phyloP scores from a whole-genome alignment of 257 asterid genomes.

The Solanum neorickii region DNA sequence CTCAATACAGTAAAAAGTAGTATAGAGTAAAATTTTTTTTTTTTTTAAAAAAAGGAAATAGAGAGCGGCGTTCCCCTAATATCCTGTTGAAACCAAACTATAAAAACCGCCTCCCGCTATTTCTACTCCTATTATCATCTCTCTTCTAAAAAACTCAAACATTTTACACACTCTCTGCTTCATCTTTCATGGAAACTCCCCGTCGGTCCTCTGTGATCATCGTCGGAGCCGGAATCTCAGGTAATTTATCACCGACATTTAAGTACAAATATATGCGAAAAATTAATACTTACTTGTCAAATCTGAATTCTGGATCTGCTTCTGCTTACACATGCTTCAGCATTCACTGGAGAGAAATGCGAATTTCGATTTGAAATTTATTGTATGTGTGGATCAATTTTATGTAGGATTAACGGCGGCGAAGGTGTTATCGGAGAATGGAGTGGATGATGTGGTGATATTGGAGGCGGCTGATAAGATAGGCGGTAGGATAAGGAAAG shows the following conservation, averaged over 20 bases:
- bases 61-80: not conserved
- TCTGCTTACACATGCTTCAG: not conserved
- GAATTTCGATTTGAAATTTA: not conserved
- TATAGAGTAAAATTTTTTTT: no score
- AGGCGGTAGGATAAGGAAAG: conserved; percentile 80
- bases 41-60: not conserved
- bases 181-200: conserved; percentile 33
- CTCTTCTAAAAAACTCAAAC: not conserved
- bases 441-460: conserved; percentile 64
- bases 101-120: conserved; percentile 47
- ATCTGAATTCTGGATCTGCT: not conserved
- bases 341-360: not conserved
- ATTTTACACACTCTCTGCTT: not conserved
- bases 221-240: conserved; percentile 88
- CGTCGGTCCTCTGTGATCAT: conserved; percentile 51
- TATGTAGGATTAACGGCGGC: conserved; percentile 72
- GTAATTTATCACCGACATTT: conserved; percentile 5
- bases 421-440: conserved; percentile 65
- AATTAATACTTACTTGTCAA: not conserved
- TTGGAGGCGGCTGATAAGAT: conserved; percentile 76
- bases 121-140: conserved; percentile 14
- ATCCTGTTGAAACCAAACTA: not conserved
- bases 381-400: not conserved
- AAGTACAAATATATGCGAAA: not conserved
- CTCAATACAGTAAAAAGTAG: not conserved